Conservation (phyloP, 768 basidiomycete species). For the Guyanaporus albipodus region DNA sequence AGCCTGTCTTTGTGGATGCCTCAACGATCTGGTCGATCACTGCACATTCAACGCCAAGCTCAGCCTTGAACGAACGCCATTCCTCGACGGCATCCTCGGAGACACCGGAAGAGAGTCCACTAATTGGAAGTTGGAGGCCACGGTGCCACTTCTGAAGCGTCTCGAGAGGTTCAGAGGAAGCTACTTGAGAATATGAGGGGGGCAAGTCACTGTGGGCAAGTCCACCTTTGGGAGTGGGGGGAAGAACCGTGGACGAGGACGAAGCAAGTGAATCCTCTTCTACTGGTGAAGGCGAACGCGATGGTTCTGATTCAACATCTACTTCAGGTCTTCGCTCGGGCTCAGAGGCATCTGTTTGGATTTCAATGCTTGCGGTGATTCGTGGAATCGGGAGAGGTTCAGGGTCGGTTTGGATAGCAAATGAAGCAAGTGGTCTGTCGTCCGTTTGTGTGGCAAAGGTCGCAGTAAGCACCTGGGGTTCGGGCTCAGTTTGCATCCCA, state of each 20-base stretch:
- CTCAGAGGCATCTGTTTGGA: slow-evolving; percentile 54
- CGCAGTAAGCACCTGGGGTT: slow-evolving; percentile 42
- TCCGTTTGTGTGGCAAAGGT: slow-evolving; percentile 61
- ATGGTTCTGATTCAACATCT: slow-evolving; percentile 26
- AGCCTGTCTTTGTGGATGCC: slow-evolving; percentile 34
- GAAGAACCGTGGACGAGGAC: slow-evolving; percentile 68
- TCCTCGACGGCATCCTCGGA: slow-evolving; percentile 67
- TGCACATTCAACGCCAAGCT: slow-evolving; percentile 71
- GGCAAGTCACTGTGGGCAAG: slow-evolving; percentile 50
- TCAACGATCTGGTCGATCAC: slow-evolving; percentile 71
- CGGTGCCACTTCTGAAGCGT: slow-evolving; percentile 69
- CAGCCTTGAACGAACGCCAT: slow-evolving; percentile 76
- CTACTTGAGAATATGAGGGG: slow-evolving; percentile 66
- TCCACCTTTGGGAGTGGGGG: slow-evolving; percentile 61
- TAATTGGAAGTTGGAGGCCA: slow-evolving; percentile 46
- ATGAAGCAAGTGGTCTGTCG: slow-evolving; percentile 15
- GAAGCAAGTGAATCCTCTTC: slow-evolving; percentile 60
- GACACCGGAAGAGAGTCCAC: slow-evolving; percentile 47
- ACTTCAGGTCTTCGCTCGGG: slow-evolving; percentile 36
- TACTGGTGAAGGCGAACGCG: slow-evolving; percentile 44
- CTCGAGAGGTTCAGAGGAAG: slow-evolving; percentile 49
- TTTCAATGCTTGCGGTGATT: slow-evolving; percentile 47
- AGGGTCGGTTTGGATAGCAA: slow-evolving; percentile 39
- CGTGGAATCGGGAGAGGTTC: slow-evolving; percentile 31
- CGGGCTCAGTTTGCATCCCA: slow-evolving; percentile 60